Evolutionary conservation across 345 rosid genomes (phyloP).

Genomic region (Eucalyptus lansdowneana): DNA sequence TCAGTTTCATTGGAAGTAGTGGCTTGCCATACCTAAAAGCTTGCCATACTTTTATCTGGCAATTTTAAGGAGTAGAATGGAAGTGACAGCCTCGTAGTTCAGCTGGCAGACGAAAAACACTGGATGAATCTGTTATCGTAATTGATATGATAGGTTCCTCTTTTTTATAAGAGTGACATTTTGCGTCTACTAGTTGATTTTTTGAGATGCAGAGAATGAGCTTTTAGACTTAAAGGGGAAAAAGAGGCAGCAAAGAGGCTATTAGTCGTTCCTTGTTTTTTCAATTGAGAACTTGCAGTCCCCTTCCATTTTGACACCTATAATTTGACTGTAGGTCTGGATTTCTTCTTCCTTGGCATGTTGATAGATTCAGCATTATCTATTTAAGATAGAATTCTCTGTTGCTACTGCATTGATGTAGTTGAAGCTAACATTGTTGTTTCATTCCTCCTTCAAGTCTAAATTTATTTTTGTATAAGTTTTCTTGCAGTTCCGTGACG

Average conservation of each 20-base stretch:
- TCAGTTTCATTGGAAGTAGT: conserved; percentile 1
- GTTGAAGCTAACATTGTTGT: not conserved
- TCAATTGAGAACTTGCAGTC: not conserved
- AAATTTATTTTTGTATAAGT: too few species aligned
- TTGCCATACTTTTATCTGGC: not conserved
- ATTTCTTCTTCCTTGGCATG: not conserved
- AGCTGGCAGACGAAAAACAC: conserved; percentile 82
- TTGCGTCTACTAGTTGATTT: not conserved
- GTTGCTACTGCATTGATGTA: not conserved
- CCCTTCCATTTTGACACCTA: not conserved
- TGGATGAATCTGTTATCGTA: conserved; percentile 85
- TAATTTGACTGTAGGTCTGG: not conserved
- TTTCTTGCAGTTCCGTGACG: too few species aligned
- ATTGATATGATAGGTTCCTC: conserved; percentile 69
- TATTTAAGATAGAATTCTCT: not conserved
- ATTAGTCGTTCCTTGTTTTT: not conserved
- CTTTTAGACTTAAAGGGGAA: not conserved
- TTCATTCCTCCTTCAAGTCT: not conserved
- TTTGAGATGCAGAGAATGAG: not conserved
- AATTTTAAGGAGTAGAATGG: conserved; percentile 56
- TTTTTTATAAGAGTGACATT: not conserved
- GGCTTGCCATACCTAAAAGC: not conserved
- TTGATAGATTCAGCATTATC: not conserved
- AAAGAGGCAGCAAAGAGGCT: not conserved
- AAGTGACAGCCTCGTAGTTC: conserved; percentile 84